Base-by-base conservation (phyloP, 2,329 filamentous ascomycete genomes). In the Phialophora tarda region DNA sequence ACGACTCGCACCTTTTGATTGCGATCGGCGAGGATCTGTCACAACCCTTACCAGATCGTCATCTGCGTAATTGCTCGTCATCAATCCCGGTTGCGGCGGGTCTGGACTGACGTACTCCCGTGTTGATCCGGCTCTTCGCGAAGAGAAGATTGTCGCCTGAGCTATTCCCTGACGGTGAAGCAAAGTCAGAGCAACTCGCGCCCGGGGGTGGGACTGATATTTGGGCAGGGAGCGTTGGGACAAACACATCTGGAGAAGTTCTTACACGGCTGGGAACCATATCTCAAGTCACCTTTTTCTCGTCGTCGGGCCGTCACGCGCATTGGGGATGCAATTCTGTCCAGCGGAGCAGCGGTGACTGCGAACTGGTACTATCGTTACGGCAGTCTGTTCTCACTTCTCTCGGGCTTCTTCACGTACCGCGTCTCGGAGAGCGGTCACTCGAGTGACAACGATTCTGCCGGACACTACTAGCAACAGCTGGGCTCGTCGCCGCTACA, bases 11-110 rank as follows among this genome's bases (percentile, higher is more conserved):
- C 26, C 17, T 34, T 69, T 69, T 67, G 68, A 69, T 69, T 69
- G 68, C 65, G 68, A 69, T 69, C 68, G 64, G 34, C 68, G 48
- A 38, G 59, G 57, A 68, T 65, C 60, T 65, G 59, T 67, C 53
- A 54, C 61, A 68, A 44, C 50, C 44, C 53, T n/a, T 57, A 61
- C 61, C 60, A 47, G 63, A 62, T 55, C 57, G 38, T 51, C 65
- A 38, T 38, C 48, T 38, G n/a, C 28, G 11, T 51, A 47, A 66
- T 65, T 62, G 54, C 65, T 34, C 47, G 26, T 47, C 55, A 30
- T 51, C 50, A 58, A 50, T 59, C 57, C 58, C 57, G 34, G 55
- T 30, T 28, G 23, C 30, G 26, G 64, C 30, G 34, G 30, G 41
- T 60, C 32, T 23, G 21, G 48, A 67, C 59, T 67, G 63, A 69